phyloP scores from a whole-genome alignment of 257 asterid genomes.

The Eustoma russellianum region DNA sequence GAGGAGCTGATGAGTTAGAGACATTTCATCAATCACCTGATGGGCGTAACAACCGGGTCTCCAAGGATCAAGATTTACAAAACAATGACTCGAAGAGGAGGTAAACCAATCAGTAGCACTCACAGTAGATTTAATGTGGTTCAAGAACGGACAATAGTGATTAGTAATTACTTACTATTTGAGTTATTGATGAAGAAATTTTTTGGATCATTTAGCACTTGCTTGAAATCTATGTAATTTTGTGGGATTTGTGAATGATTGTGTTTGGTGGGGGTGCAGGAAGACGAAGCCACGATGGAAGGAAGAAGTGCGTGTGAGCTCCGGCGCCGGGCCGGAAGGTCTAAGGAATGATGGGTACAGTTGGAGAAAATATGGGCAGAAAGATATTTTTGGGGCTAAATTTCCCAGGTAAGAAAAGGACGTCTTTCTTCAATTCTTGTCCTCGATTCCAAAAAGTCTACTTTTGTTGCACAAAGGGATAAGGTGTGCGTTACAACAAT shows the following conservation, averaged over 20 bases:
- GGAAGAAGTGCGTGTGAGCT: slow-evolving; percentile 35
- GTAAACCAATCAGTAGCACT: slow-evolving; percentile 6
- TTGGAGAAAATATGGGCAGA: slow-evolving; percentile 96
- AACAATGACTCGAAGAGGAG: slow-evolving; percentile 34
- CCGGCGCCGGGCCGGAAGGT: slow-evolving; percentile 39
- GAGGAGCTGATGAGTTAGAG: slow-evolving; percentile 5
- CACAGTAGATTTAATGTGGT: too few species aligned
- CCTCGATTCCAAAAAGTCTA: background rate
- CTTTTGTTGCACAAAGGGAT: too few species aligned
- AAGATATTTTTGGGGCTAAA: slow-evolving; percentile 64
- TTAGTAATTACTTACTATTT: too few species aligned
- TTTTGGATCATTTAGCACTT: too few species aligned
- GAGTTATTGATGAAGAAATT: too few species aligned
- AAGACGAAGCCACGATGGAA: slow-evolving; percentile 47
- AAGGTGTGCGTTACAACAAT: too few species aligned
- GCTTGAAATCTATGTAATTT: too few species aligned
- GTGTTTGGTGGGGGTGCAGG: too few species aligned
- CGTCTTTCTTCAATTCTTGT: background rate
- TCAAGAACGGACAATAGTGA: too few species aligned
- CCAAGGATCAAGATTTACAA: slow-evolving; percentile 15
- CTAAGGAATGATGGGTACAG: slow-evolving; percentile 53
- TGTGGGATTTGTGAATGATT: slow-evolving; percentile 6
- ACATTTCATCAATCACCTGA: slow-evolving; percentile 27
- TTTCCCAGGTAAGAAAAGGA: slow-evolving; percentile 53
- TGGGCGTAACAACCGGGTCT: slow-evolving; percentile 14